A percentile compares a stretch with the other conserved stretches of the same genome.
These are phyloP conservation scores for Epichloe uncinata DNA, from an alignment of 2,329 filamentous ascomycete species.

Conservation along the genomic window DNA sequence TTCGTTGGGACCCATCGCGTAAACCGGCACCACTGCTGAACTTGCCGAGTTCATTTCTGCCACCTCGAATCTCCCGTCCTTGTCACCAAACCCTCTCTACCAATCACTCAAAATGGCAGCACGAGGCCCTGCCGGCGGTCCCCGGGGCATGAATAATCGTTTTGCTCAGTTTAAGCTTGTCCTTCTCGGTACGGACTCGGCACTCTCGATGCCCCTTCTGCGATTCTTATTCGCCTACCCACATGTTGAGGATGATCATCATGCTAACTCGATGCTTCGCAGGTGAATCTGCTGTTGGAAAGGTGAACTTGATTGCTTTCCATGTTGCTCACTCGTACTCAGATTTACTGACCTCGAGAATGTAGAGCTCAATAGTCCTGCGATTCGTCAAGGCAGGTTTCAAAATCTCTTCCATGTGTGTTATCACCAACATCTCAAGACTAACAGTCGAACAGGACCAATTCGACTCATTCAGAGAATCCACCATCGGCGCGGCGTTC, in stretches of 20 bases:
- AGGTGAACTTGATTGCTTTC: slow-evolving; percentile 42
- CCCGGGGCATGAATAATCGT: slow-evolving; percentile 58
- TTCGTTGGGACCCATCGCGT: background rate
- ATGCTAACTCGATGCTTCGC: slow-evolving; percentile 11
- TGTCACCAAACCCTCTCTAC: background rate
- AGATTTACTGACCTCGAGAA: slow-evolving; percentile 9
- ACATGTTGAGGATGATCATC: background rate
- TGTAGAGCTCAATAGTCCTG: slow-evolving; percentile 87
- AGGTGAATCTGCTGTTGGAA: slow-evolving; percentile 99
- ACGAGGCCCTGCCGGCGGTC: slow-evolving; percentile 53
- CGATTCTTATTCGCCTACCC: background rate
- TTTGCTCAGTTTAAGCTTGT: slow-evolving; percentile 99
- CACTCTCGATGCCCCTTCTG: background rate
- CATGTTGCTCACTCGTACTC: slow-evolving; percentile 1
- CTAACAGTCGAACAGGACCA: slow-evolving; percentile 54
- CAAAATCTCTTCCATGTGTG: background rate
- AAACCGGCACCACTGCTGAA: background rate
- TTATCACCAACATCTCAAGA: background rate
- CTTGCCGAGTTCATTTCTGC: background rate
- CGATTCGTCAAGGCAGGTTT: slow-evolving; percentile 88
- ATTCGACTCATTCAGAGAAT: slow-evolving; percentile 96
- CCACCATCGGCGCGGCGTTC: slow-evolving; percentile 95
- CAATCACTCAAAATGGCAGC: slow-evolving; percentile 55
- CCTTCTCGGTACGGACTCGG: slow-evolving; percentile 61
- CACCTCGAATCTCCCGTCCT: background rate